Evolutionary conservation across 257 asterid genomes (phyloP), one percentile per base, ranked within the genome.

Genomic region (Solanum medicagineum): DNA sequence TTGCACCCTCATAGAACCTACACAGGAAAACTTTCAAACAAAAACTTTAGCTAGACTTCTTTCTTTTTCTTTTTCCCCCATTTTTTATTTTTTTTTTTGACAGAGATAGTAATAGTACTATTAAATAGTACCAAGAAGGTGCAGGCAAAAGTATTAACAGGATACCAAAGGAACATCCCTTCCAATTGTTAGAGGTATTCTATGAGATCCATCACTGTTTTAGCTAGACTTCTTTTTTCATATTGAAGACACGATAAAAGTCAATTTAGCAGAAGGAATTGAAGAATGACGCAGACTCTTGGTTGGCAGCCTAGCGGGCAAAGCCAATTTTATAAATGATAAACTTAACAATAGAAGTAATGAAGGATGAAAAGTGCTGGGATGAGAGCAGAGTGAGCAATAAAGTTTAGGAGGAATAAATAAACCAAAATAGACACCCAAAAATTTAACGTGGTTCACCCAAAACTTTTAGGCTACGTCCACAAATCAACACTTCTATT

Each of bases 1-100:
- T 71, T 47, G 85, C 55, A 10, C 94, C 96, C 84, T 90, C 89
- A 32, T 89, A 91, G 80, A 81, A 89, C 91, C 96, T 93, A 90
- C 87, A 88, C 42, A 80, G 53, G 81, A 20, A 85, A 56, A 81
- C 63, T 81, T 77, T 55, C 55, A 24, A 44, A 66, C 8, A 65
- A 70, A 55, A 86, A 59, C 86, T 83, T 8, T 19, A 62, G 80
- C 56, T 5, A 81, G 19, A 26, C 16, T 69, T 17, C 24, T 36
- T 36, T 17, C 15, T 17, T 4, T 69, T 9, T 69, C 4, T 8
- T 36, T 4, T 7, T 65, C 3, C 20, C 29, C 29, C 8, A 17
- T 55, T 1, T 7, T 17, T 1, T 2, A 29, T 68, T 15, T 2
- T 65, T 68, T 15, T 29, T 32, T 32, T 16, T 1, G 19, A 22